Percentiles rank a stretch among this genome's conserved stretches.
phyloP scores from a whole-genome alignment of 768 basidiomycete species.

The Paxillus ammoniavirescens region DNA sequence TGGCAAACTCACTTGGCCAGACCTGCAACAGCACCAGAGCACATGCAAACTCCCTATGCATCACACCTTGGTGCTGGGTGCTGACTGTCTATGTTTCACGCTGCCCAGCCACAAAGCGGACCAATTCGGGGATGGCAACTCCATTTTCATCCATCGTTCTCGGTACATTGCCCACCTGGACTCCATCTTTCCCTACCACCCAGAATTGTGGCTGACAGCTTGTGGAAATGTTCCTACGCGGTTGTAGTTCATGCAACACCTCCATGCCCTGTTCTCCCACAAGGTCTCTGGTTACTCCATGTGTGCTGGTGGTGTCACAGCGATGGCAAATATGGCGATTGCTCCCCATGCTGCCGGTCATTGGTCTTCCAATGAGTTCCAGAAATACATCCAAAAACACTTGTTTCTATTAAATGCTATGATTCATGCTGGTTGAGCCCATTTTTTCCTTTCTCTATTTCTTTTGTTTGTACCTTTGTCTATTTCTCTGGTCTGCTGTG shows the following conservation, averaged over 20 bases:
- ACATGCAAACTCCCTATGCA: constrained; percentile 19
- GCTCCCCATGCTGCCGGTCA: constrained; percentile 11
- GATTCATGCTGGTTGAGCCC: too few species aligned
- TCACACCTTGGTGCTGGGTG: constrained; percentile 1
- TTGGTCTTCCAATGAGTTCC: constrained; percentile 18
- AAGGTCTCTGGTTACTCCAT: constrained; percentile 35
- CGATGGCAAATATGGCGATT: constrained; percentile 7
- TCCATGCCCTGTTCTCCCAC: constrained; percentile 25
- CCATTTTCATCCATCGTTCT: neutral
- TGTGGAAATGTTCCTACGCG: constrained; percentile 26
- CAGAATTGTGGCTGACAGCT: constrained; percentile 32
- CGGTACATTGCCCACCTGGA: constrained; percentile 28
- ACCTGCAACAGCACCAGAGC: constrained; percentile 3
- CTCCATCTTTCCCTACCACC: constrained; percentile 21
- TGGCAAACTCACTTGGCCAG: constrained; percentile 28
- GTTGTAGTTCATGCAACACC: constrained; percentile 32
- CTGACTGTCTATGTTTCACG: constrained; percentile 12
- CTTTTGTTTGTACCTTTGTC: too few species aligned
- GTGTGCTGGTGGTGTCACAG: constrained; percentile 19
- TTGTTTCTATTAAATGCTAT: neutral
- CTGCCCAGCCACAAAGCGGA: constrained; percentile 41
- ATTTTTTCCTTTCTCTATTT: too few species aligned
- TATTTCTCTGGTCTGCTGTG: too few species aligned
- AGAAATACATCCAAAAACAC: constrained; percentile 7
- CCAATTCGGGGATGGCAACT: constrained; percentile 18